Conservation (phyloP, 495 filamentous ascomycete species). For the Trichoderma asperelloides region DNA sequence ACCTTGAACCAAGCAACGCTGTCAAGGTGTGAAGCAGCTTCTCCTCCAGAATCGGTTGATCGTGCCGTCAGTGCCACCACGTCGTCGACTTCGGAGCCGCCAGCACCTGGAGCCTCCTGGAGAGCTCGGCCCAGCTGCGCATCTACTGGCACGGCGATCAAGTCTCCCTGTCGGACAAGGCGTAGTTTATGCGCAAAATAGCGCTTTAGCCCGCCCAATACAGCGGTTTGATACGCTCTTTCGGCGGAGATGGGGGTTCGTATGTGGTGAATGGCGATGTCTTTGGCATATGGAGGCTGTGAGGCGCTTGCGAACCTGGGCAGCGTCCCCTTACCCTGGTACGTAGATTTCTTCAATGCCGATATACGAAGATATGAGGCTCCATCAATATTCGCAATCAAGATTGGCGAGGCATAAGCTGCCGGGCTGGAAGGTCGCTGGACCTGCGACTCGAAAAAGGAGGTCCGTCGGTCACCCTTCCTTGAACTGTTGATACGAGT, state of each 20-base stretch:
- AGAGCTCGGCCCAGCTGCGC: constrained; percentile 67
- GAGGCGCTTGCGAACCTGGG: constrained; percentile 45
- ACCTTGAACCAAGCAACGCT: constrained; percentile 88
- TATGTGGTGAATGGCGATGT: constrained; percentile 84
- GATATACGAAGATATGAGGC: constrained; percentile 67
- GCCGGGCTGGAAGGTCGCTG: constrained; percentile 43
- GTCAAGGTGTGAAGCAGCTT: constrained; percentile 28
- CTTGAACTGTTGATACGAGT: constrained; percentile 44
- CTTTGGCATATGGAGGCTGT: constrained; percentile 78
- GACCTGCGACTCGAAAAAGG: constrained; percentile 47
- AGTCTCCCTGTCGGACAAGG: constrained; percentile 73
- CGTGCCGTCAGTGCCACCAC: constrained; percentile 36
- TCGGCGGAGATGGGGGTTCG: constrained; percentile 84
- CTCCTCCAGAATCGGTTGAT: constrained; percentile 23
- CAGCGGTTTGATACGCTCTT: constrained; percentile 66
- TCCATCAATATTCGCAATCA: constrained; percentile 73
- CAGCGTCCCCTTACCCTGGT: constrained; percentile 29
- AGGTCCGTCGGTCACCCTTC: constrained; percentile 38
- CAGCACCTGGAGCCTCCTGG: constrained; percentile 49
- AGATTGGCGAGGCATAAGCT: constrained; percentile 73
- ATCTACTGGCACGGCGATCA: constrained; percentile 81
- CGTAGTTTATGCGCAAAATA: constrained; percentile 74
- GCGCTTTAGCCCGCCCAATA: constrained; percentile 75
- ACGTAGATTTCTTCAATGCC: constrained; percentile 43
- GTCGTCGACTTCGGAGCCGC: constrained; percentile 61